A percentile compares a stretch with the other conserved stretches of the same genome.
Conservation (phyloP, 2,329 filamentous ascomycete species). For the Macroventuria anomochaeta region DNA sequence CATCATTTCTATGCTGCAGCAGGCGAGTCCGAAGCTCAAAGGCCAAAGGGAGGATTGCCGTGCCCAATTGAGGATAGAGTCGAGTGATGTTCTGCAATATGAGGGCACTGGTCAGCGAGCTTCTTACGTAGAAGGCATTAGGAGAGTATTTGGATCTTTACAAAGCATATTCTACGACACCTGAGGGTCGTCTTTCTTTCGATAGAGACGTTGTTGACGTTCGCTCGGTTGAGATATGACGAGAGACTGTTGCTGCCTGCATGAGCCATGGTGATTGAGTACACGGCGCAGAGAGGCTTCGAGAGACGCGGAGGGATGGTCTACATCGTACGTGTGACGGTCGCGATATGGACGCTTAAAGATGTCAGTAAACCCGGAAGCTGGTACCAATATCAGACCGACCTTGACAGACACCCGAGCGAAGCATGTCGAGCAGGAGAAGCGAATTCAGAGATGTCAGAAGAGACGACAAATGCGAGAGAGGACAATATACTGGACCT, state of each 20-base stretch:
- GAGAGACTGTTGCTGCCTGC: neutral
- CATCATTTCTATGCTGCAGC: conserved; percentile 93
- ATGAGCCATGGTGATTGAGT: neutral
- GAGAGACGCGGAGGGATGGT: neutral
- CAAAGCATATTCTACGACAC: conserved; percentile 10
- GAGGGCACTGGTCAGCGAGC: neutral
- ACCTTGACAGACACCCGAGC: neutral
- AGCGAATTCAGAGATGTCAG: no score
- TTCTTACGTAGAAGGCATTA: neutral
- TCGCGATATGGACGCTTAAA: no score
- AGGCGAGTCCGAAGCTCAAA: conserved; percentile 85
- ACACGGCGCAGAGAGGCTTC: no score
- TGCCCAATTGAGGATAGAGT: conserved; percentile 75
- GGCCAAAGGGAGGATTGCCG: conserved; percentile 85
- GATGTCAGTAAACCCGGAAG: neutral
- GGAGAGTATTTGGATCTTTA: neutral
- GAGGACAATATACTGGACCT: neutral
- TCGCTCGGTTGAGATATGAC: neutral
- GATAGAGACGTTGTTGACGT: neutral
- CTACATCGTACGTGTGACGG: no score
- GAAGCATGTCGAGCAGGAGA: neutral
- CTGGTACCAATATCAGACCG: neutral
- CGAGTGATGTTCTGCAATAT: neutral
- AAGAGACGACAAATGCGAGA: no score
- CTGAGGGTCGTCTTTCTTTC: neutral